Evolutionary conservation across 345 rosid genomes (phyloP).

Genomic region (Tarenaya hassleriana): DNA sequence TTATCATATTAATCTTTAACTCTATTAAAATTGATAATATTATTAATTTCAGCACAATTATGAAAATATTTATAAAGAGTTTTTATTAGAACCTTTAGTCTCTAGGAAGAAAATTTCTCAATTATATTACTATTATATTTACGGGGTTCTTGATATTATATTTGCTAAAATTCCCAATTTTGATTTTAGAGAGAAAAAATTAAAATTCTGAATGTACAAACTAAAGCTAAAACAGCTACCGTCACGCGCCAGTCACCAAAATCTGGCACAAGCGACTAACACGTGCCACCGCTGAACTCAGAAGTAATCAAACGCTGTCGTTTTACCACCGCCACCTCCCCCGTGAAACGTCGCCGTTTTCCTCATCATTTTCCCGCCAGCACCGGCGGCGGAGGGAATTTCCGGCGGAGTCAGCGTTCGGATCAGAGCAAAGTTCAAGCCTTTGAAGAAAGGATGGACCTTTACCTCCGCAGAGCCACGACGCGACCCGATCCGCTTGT

Average conservation of each 20-base stretch:
- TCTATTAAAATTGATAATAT: too few species aligned
- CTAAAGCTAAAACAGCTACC: constrained; percentile 28
- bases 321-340: constrained; percentile 26
- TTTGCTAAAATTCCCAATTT: constrained; percentile 10
- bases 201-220: constrained; percentile 26
- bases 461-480: constrained; percentile 88
- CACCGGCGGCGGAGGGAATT: too few species aligned
- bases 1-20: too few species aligned
- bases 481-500: constrained; percentile 57
- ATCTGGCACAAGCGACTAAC: constrained; percentile 32
- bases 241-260: constrained; percentile 33
- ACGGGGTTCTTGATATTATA: too few species aligned
- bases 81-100: too few species aligned
- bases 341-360: constrained; percentile 34
- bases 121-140: too few species aligned
- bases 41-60: too few species aligned
- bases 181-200: neutral
- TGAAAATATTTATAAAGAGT: too few species aligned
- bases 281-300: constrained; percentile 41
- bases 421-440: constrained; percentile 71
- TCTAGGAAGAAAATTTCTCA: too few species aligned
- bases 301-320: constrained; percentile 59
- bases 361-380: constrained; percentile 27
- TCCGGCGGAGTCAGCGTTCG: constrained; percentile 69
- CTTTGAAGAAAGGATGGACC: constrained; percentile 76